A percentile compares a stretch with the other conserved stretches of the same genome.
Conservation (phyloP, 208 protist species). For the Trichomonas tenax region DNA sequence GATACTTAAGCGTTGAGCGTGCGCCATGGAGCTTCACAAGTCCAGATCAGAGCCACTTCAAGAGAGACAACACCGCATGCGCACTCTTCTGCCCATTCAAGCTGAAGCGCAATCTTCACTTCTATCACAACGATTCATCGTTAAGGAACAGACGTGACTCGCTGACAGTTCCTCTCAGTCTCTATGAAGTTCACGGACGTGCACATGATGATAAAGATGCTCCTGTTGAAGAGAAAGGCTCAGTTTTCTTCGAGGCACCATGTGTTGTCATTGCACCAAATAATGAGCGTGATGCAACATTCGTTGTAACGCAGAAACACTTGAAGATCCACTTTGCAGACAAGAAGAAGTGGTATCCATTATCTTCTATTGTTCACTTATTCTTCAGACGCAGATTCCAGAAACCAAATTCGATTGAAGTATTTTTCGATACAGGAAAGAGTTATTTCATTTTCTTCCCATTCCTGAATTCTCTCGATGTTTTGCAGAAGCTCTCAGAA, state of each 20-base stretch:
- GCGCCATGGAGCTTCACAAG: background rate
- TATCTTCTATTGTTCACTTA: background rate
- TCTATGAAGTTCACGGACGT: background rate
- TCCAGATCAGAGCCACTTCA: background rate
- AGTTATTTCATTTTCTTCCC: background rate
- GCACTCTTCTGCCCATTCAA: background rate
- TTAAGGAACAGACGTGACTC: too few relatives aligned
- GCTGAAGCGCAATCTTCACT: background rate
- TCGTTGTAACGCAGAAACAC: background rate
- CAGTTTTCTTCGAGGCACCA: background rate
- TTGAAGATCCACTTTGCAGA: background rate
- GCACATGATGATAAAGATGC: background rate
- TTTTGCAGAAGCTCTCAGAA: background rate
- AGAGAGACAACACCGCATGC: background rate
- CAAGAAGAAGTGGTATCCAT: background rate
- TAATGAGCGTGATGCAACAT: background rate
- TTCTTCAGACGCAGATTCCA: background rate
- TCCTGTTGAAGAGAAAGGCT: background rate
- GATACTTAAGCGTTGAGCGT: background rate
- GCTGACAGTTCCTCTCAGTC: background rate
- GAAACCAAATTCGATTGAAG: background rate
- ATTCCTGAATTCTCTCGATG: background rate
- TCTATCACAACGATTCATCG: background rate
- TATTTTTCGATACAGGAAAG: background rate
- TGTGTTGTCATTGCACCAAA: background rate